Evolutionary conservation across 495 filamentous ascomycete genomes (phyloP).

Genomic region (Tuber brumale): DNA sequence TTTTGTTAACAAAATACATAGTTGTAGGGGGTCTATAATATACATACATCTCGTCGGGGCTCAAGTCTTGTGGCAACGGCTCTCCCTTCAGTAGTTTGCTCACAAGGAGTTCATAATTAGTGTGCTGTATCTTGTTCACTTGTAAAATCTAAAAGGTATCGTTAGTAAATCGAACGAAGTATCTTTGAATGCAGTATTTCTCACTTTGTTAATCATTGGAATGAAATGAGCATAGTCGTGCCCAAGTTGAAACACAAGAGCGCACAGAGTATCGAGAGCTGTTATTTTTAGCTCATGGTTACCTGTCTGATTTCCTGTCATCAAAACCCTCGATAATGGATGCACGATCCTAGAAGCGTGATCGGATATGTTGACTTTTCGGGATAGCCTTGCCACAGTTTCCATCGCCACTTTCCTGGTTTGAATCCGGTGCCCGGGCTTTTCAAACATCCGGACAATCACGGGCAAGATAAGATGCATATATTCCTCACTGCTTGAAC

Average conservation of each 20-base stretch:
- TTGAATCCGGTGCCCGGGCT: constrained; percentile 64
- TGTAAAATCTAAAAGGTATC: constrained; percentile 46
- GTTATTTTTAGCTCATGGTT: constrained; percentile 70
- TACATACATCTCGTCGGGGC: constrained; percentile 60
- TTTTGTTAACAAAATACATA: constrained; percentile 6
- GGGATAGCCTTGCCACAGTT: constrained; percentile 85
- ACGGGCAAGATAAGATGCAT: constrained; percentile 98
- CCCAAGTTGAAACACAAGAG: constrained; percentile 90
- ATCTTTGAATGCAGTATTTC: constrained; percentile 22
- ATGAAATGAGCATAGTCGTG: constrained; percentile 92
- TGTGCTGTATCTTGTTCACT: constrained; percentile 65
- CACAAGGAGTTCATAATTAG: constrained; percentile 83
- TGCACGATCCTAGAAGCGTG: constrained; percentile 93
- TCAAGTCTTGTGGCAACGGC: constrained; percentile 86
- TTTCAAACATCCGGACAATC: constrained; percentile 89
- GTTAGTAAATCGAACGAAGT: constrained; percentile 9
- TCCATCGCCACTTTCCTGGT: constrained; percentile 87
- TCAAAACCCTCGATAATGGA: constrained; percentile 72
- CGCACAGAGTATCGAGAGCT: constrained; percentile 91
- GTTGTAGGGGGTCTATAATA: neutral
- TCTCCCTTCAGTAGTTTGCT: constrained; percentile 91
- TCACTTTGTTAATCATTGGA: constrained; percentile 72
- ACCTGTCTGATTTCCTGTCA: constrained; percentile 53
- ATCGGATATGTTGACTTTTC: constrained; percentile 95
- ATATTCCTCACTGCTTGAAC: constrained; percentile 92